Evolutionary conservation across 176 grass and related monocot genomes (phyloP), one percentile per base, ranked within the genome.

Genomic region (Metroxylon sagu): DNA sequence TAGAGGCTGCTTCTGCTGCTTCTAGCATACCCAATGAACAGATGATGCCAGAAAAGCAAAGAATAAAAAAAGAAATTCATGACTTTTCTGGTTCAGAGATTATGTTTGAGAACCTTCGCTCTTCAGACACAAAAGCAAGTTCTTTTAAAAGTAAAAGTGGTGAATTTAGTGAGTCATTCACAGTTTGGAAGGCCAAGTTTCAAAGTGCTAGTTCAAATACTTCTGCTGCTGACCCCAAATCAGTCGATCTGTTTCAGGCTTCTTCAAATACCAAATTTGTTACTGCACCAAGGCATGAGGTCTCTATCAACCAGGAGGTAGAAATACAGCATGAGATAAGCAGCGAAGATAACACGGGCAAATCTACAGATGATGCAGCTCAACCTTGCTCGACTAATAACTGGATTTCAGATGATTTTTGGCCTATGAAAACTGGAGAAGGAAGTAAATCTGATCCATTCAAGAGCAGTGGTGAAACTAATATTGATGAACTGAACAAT

Each of bases 181-280:
- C 84, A 66, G 80, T 72, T 50, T 98, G 93, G 93, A 84, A 98
- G 27, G 81, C 81, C 29, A 78, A 85, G 51, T 98, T 98, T 79
- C 75, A 76, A 57, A 58, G 79, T 76, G 57, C 68, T 73, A 57
- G 29, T 54, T 73, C 60, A 29, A 52, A 63, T 62, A 57, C 14
- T 76, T 60, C 26, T 58, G 29, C 57, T n/a, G 3, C 48, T 62
- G 65, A 57, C 3, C 59, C 80, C 56, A 68, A 76, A n/a, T 57
- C 88, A 68, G 49, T 57, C 59, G 71, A 89, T 60, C 63, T 81
- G 52, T 89, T 89, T 81, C 73, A 81, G 57, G 52, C 58, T n/a
- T 0, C 59, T 54, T 68, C 83, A 64, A 35, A 18, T 70, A 25
- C 53, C 0, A 28, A 70, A 7, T 55, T 71, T 76, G 66, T 26